Conservation (phyloP, 306 rosid genomes). For the Elaeagnus macrophylla region DNA sequence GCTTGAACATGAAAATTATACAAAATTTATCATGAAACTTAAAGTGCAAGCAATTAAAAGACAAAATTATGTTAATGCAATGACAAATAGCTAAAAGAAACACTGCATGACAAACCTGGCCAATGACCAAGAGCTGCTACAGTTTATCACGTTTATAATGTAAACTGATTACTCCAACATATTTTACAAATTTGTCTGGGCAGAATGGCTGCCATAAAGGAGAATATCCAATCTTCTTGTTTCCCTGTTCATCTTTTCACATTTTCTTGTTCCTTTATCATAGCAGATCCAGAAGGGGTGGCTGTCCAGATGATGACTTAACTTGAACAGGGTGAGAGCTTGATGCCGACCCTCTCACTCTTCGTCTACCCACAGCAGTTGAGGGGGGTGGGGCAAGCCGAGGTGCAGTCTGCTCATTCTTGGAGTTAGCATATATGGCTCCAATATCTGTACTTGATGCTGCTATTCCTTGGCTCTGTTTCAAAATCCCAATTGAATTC, state of each 20-base stretch:
- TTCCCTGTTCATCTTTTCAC: constrained; percentile 15
- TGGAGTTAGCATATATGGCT: constrained; percentile 69
- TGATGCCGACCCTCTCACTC: constrained; percentile 82
- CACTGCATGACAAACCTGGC: constrained; percentile 32
- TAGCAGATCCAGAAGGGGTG: constrained; percentile 84
- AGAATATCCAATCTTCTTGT: constrained; percentile 23
- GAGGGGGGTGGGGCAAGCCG: constrained; percentile 93
- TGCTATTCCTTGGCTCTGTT: constrained; percentile 44
- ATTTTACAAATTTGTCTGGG: constrained; percentile 25
- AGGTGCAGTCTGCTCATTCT: constrained; percentile 57
- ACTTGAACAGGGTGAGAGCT: constrained; percentile 38
- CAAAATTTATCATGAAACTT: constrained; percentile 14
- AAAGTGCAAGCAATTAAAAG: constrained; percentile 14
- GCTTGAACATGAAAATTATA: constrained; percentile 28
- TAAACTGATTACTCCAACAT: constrained; percentile 22
- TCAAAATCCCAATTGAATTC: constrained; percentile 49
- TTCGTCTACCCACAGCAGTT: constrained; percentile 73
- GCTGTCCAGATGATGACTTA: constrained; percentile 51
- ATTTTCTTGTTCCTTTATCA: constrained; percentile 26
- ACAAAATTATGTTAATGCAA: constrained; percentile 22
- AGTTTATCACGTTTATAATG: constrained; percentile 20
- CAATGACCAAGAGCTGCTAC: constrained; percentile 20
- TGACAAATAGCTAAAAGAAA: constrained; percentile 39
- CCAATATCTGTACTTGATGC: constrained; percentile 57
- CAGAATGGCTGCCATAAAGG: constrained; percentile 28